phyloP scores from a whole-genome alignment of 2,329 filamentous ascomycete species.

The Xylariaceae sp. region DNA sequence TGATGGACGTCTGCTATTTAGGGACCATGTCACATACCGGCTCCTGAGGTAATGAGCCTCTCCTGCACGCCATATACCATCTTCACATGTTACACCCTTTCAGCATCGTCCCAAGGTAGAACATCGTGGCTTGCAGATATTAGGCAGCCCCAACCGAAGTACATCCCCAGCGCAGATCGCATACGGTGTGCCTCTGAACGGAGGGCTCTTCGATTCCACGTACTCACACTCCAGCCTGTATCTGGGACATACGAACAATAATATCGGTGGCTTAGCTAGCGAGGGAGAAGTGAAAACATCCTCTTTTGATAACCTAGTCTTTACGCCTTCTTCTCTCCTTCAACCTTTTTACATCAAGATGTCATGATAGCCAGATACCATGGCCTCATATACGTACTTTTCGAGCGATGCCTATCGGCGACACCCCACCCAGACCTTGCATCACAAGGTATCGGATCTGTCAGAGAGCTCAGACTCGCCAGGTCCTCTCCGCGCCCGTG shows the following conservation, averaged over 20 bases:
- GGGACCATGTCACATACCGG: neutral
- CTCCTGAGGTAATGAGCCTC: neutral
- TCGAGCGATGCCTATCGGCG: slow-evolving; percentile 18
- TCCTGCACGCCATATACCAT: neutral
- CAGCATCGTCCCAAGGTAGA: neutral
- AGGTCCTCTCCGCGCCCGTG: slow-evolving; percentile 25
- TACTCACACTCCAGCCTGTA: neutral
- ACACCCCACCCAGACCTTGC: slow-evolving; percentile 20
- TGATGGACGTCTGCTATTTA: neutral
- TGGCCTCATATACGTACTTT: slow-evolving; percentile 26
- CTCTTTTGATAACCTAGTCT: neutral
- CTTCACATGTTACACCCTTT: neutral
- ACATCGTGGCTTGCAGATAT: neutral
- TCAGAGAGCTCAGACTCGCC: slow-evolving; percentile 26
- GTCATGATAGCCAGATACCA: slow-evolving; percentile 16
- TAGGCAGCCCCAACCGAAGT: neutral
- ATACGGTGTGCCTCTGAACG: neutral
- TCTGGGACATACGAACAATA: neutral
- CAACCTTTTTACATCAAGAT: slow-evolving; percentile 13
- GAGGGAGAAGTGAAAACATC: neutral
- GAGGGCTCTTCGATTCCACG: neutral
- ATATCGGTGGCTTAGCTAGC: neutral
- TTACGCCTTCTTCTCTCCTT: neutral
- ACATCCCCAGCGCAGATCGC: neutral
- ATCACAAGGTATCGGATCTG: slow-evolving; percentile 30